Base-by-base conservation (phyloP, 257 asterid genomes). In the Catharanthus roseus region DNA sequence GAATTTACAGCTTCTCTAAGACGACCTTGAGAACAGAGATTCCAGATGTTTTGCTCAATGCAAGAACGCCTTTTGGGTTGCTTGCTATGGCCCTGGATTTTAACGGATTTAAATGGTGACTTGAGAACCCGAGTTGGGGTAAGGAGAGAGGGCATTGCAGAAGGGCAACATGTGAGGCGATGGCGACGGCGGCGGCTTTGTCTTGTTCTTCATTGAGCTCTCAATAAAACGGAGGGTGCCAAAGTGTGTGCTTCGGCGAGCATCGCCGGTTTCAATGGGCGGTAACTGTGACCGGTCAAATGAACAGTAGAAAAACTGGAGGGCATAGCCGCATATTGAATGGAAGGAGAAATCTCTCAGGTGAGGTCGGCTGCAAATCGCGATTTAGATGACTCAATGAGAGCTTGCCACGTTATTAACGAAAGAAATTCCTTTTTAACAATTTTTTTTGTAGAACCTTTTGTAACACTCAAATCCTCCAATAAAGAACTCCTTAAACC, bases 1-100 rank as follows among this genome's bases (percentile, higher is more conserved):
- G 78, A 34, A 69, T 80, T 74, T 39, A 92, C 78, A 19, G 96
- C 96, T 81, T 88, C 80, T 49, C 82, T 81, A 45, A 89, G 81
- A 36, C 75, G 82, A 33, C 90, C 90, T 78, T 81, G 78, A 21
- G 84, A 80, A 38, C 84, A 76, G 69, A 83, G 90, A 77, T 75
- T 72, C 45, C 82, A 42, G 47, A 85, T 45, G 41, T 74, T 74
- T 33, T 77, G 82, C 61, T 87, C 69, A 10, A 86, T 41, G 80
- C 93, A 87, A 66, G 90, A 78, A 68, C 73, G 68, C 63, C 70
- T 78, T 26, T 39, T 28, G 0, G 60, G 75, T 33, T 58, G 70
- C 36, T 65, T 24, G 39, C 66, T 77, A 45, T 61, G 65, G 60
- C 8, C 49, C 81, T 75, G 70, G 62, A 60, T 83, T n/a, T 45